Conservation (phyloP, 2,329 filamentous ascomycete species). For the Cercospora brassicicola region DNA sequence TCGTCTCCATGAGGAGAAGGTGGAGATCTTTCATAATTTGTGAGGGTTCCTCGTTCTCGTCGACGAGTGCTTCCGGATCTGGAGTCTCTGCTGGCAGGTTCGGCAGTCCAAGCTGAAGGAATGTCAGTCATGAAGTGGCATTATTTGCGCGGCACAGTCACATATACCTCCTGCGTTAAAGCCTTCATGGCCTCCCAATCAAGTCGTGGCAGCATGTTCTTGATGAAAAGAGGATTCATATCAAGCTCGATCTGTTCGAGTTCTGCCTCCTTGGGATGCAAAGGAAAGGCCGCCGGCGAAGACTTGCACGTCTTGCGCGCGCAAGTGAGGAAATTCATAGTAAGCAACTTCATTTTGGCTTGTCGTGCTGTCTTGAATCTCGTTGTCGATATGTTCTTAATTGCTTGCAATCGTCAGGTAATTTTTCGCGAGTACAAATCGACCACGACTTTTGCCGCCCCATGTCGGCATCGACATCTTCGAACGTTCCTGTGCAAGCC, state of each 20-base stretch:
- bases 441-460: neutral
- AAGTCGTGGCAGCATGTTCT: constrained; percentile 80
- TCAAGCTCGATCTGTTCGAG: constrained; percentile 82
- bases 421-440: neutral
- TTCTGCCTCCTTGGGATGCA: constrained; percentile 90
- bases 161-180: constrained; percentile 70
- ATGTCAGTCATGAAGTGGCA: neutral
- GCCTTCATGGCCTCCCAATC: constrained; percentile 81
- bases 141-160: neutral
- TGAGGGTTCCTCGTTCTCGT: constrained; percentile 64
- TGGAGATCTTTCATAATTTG: constrained; percentile 76
- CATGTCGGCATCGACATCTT: neutral
- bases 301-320: constrained; percentile 93
- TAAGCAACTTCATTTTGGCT: constrained; percentile 83
- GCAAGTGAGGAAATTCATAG: constrained; percentile 94
- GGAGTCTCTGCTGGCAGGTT: constrained; percentile 56
- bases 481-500: neutral
- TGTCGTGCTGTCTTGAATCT: neutral
- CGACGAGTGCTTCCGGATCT: constrained; percentile 40
- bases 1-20: constrained; percentile 80
- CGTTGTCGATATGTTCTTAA: neutral
- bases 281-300: constrained; percentile 74
- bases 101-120: constrained; percentile 71
- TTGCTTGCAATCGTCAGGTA: neutral
- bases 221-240: constrained; percentile 74